Conservation (phyloP, 2,329 filamentous ascomycete species). For the Alternaria atra region DNA sequence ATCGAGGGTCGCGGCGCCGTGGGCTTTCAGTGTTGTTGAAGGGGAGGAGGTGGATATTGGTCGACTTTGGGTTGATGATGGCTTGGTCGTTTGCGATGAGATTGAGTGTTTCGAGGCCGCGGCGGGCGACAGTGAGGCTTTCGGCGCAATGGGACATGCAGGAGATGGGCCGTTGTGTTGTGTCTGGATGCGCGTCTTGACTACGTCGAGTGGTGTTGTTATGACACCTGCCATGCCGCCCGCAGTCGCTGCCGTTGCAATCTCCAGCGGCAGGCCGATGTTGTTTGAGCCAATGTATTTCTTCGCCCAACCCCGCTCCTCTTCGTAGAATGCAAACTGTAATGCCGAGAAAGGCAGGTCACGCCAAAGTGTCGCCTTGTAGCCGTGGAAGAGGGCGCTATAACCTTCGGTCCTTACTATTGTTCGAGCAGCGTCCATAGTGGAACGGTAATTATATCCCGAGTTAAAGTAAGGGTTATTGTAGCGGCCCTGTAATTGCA, state of each 20-base stretch:
- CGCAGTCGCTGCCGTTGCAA: slow-evolving; percentile 86
- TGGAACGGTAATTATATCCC: slow-evolving; percentile 94
- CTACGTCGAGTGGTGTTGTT: slow-evolving; percentile 94
- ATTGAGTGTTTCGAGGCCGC: slow-evolving; percentile 45
- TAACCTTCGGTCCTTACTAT: slow-evolving; percentile 86
- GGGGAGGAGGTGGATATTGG: slow-evolving; percentile 90
- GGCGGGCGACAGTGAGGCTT: slow-evolving; percentile 27
- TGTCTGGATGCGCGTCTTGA: slow-evolving; percentile 96
- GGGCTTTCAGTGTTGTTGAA: slow-evolving; percentile 80
- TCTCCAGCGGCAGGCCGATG: slow-evolving; percentile 85
- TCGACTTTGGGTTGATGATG: slow-evolving; percentile 59
- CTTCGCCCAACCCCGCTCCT: slow-evolving; percentile 84
- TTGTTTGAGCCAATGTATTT: slow-evolving; percentile 80
- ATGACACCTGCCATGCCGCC: slow-evolving; percentile 93
- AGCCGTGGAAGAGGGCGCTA: slow-evolving; percentile 91
- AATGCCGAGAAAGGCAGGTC: slow-evolving; percentile 95
- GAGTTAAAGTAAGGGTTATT: slow-evolving; percentile 95
- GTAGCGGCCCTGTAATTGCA: slow-evolving; percentile 92
- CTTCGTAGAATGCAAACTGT: slow-evolving; percentile 98
- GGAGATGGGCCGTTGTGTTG: slow-evolving; percentile 69
- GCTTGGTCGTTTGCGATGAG: slow-evolving; percentile 33
- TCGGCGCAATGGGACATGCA: slow-evolving; percentile 22
- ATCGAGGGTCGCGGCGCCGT: slow-evolving; percentile 81
- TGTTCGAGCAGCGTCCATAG: slow-evolving; percentile 82
- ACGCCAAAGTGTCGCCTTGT: slow-evolving; percentile 92